Base-by-base conservation (phyloP, 345 rosid species). In the Stellera chamaejasme region DNA sequence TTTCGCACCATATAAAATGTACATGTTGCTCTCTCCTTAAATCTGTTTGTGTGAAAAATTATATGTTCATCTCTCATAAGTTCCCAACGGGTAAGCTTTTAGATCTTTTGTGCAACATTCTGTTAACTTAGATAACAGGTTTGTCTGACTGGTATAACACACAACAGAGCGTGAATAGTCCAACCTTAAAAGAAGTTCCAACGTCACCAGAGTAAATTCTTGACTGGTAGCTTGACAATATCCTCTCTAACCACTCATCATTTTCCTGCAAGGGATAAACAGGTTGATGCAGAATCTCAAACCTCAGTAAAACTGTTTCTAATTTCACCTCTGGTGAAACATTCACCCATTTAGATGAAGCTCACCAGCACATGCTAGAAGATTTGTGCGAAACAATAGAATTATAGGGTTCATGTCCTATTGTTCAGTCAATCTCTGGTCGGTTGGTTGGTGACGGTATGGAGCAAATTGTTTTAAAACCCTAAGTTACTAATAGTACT, bases 141-240 rank as follows among this genome's bases (percentile, higher is more conserved):
- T 27, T 15, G 7, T 16, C 53, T n/a, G 39, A 10, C 42, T 19
- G 45, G 28, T 42, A 12, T 12, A 13, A 56, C 43, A 16, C 45
- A 59, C 45, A 47, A 23, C n/a, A 67, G 11, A 43, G 48, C 50
- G 42, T 44, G 25, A 23, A 12, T n/a, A 62, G 71, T 1, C 77
- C 43, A 63, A 91, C 98, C 95, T 80, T 74, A 63, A 85, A 73
- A 48, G 76, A 65, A 41, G 65, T 58, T 16, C 77, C 75, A 16
- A 76, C 56, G 56, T 84, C 87, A 50, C 89, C 89, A n/a, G 82
- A 56, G 55, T 88, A 88, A 28, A 80, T 77, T 73, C 96, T 84
- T 28, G 96, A 80, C 66, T 88, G 92, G 68, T 88, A 84, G 64
- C 92, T 82, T 23, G 81, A 76, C 52, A 88, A 61, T 66, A 87